Conservation (phyloP, 164 flowering plant species). For the Paratinospora sagittata region DNA sequence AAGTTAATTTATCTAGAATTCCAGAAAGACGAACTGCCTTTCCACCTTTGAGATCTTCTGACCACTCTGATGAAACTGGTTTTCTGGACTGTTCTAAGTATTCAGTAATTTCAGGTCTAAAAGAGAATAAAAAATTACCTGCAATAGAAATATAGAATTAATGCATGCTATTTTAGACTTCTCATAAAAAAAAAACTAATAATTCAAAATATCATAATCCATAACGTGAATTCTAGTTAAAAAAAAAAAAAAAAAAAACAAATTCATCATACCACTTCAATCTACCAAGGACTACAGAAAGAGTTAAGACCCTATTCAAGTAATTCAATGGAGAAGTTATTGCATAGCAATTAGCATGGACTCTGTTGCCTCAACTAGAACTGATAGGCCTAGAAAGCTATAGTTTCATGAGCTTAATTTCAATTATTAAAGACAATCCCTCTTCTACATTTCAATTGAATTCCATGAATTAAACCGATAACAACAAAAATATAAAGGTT, state of each 20-base stretch:
- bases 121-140: constrained; percentile 85
- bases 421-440: no score
- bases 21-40: constrained; percentile 80
- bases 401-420: no score
- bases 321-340: background rate
- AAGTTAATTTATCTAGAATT: constrained; percentile 69
- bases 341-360: background rate
- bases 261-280: background rate
- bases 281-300: background rate
- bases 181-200: constrained; percentile 1
- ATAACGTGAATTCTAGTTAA: background rate
- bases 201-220: background rate
- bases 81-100: constrained; percentile 18
- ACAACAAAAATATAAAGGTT: background rate
- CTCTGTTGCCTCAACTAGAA: background rate
- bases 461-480: background rate
- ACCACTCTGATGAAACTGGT: constrained; percentile 61
- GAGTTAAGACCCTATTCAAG: background rate
- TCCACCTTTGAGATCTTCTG: constrained; percentile 79
- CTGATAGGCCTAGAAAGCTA: background rate
- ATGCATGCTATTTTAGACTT: background rate
- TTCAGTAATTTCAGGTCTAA: constrained; percentile 58
- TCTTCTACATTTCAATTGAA: no score
- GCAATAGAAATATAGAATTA: constrained; percentile 29
- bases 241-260: background rate